phyloP scores from a whole-genome alignment of 2,329 filamentous ascomycete species.

The Blumeria hordei region DNA sequence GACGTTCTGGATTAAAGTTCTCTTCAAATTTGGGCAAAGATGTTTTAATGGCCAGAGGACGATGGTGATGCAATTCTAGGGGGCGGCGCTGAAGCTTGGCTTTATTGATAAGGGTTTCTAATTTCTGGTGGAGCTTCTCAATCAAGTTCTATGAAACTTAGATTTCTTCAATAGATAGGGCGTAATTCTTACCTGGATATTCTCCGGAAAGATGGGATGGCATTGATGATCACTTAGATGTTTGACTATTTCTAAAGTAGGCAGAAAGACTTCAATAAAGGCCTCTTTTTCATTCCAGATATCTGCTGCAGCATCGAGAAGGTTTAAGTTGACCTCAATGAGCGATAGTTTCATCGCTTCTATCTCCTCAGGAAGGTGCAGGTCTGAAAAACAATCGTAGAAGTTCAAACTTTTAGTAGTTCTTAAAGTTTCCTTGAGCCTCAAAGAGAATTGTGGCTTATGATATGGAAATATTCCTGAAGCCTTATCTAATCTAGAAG shows the following conservation, averaged over 20 bases:
- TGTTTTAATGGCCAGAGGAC: conserved; percentile 65
- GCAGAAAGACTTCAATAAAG: conserved; percentile 57
- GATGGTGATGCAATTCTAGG: conserved; percentile 72
- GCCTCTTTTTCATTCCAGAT: conserved; percentile 51
- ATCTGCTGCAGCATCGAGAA: conserved; percentile 44
- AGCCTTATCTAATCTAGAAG: conserved; percentile 21
- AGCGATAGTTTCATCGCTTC: conserved; percentile 29
- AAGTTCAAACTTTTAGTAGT: conserved; percentile 22
- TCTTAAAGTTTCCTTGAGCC: conserved; percentile 22
- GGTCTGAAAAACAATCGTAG: conserved; percentile 24
- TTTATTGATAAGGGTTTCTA: conserved; percentile 31
- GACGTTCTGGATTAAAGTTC: conserved; percentile 75
- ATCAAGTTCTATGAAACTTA: conserved; percentile 10
- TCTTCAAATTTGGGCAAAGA: conserved; percentile 92
- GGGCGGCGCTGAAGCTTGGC: conserved; percentile 47
- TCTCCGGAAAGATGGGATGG: conserved; percentile 23
- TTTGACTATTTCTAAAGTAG: conserved; percentile 30
- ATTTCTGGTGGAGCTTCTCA: conserved; percentile 15
- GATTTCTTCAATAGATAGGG: neutral
- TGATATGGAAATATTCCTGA: conserved; percentile 37
- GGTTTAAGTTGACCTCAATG: conserved; percentile 33
- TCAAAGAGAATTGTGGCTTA: conserved; percentile 24
- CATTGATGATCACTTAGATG: conserved; percentile 33
- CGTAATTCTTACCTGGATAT: conserved; percentile 8
- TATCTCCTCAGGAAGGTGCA: conserved; percentile 6